Base-by-base conservation (phyloP, 2,329 filamentous ascomycete genomes). In the Claviceps sp. region DNA sequence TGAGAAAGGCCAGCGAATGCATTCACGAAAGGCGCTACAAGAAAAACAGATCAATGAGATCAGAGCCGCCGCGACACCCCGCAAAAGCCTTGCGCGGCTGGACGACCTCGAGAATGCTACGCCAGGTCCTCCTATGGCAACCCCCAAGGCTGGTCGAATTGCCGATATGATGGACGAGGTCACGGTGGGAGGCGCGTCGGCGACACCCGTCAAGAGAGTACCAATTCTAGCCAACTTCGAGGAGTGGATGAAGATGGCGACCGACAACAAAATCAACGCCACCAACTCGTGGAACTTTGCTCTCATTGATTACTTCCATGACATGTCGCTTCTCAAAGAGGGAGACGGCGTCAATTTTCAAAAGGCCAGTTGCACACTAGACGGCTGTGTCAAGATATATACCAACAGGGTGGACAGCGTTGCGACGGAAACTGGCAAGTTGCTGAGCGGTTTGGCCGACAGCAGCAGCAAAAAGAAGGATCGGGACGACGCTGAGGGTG, bases 231-330 rank as follows among this genome's bases (percentile, higher is more conserved):
- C 93, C 62, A 98, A 98, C 69, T 98, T 97, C 61, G 93, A 98
- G 67, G 93, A 98, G 66, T 97, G 91, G 93, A 97, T 98, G 89
- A 98, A 97, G 76, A 95, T 98, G 89, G 93, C 93, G 2, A 97
- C 93, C 16, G 93, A 98, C 72, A 98, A 98, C 72, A 93, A 93
- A 70, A 98, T 98, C 75, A 98, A 97, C 66, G 91, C 93, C 47
- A 82, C 85, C 54, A 98, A 98, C 68, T 96, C 90, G 34, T 98
- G 93, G 93, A 97, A 97, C 68, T 97, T 98, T 70, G 93, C 93
- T n/a, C 79, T 98, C 17, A 98, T 98, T 64, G 93, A 98, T 68
- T 98, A 98, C 70, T 98, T 98, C 63, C 91, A 98, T 68, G 93
- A 98, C 63, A 97, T 98, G 93, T 95, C 89, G 1, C 73, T 98